Base-by-base conservation (phyloP, 495 filamentous ascomycete species). In the Penicillium macrosclerotiorum region DNA sequence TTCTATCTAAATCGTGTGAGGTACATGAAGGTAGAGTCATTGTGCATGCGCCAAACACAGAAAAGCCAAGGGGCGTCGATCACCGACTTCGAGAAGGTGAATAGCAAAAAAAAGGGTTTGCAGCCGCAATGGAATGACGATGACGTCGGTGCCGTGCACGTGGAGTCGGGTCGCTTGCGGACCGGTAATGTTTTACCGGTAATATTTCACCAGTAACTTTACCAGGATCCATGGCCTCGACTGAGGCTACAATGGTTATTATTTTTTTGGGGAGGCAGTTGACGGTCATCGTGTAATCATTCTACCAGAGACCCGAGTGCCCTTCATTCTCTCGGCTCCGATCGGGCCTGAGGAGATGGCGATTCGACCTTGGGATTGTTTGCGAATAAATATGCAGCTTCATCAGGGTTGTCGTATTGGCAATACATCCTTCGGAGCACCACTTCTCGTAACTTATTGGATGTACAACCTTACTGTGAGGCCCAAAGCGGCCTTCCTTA, bases 101-200 rank as follows among this genome's bases (percentile, higher is more conserved):
- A 35, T 11, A 4, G 16, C 16, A 40, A 48, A 27, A 9, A 8
- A 19, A 42, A 34, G 13, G 22, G 13, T 16, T 19, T 9, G 19
- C 22, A 19, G 17, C 33, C 18, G 25, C 25, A 27, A 27, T 2
- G 33, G 7, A 20, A 16, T 6, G 22, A 18, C 24, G 42, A 51
- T 51, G 48, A 51, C 47, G 40, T 51, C 41, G 22, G 35, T 41
- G 27, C 30, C 36, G 27, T 12, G 27, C 36, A 45, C 35, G 42
- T 36, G 42, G 48, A 45, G 41, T 44, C 7, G 16, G 7, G 11
- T 30, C 13, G 27, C 24, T 16, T 14, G n/a, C 17, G 16, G 27
- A 8, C 29, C 27, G 19, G n/a, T n/a, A n/a, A n/a, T 23, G 29
- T 33, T 42, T 42, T 23, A 20, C 27, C 27, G 7, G n/a, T n/a